phyloP scores from a whole-genome alignment of 2,329 filamentous ascomycete species.

The Pseudocercospora musae region DNA sequence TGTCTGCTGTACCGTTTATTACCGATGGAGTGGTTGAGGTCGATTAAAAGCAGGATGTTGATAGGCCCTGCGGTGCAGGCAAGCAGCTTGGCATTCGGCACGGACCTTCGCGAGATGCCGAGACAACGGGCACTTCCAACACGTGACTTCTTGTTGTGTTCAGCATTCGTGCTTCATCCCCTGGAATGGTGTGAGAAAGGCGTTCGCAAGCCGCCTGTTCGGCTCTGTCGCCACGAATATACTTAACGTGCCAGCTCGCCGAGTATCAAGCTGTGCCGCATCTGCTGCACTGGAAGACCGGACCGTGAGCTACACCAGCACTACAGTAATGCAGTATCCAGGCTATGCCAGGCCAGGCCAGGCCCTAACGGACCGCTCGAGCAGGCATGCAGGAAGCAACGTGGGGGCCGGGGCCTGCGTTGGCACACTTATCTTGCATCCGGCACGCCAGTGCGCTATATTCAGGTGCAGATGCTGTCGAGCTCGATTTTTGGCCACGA shows the following conservation, averaged over 20 bases:
- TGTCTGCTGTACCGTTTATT: background rate
- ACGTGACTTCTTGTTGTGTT: background rate
- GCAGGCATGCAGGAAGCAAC: conserved; percentile 5
- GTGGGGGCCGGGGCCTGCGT: background rate
- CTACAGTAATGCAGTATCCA: no score
- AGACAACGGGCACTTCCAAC: background rate
- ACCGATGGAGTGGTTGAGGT: background rate
- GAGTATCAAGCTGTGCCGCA: background rate
- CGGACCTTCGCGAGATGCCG: background rate
- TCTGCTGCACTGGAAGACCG: background rate
- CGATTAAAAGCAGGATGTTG: background rate
- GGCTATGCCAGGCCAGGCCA: no score
- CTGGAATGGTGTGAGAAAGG: background rate
- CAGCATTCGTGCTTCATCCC: background rate
- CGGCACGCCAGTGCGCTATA: background rate
- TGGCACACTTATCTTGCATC: background rate
- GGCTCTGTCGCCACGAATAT: background rate
- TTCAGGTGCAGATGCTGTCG: background rate
- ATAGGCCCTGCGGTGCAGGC: background rate
- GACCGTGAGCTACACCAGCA: conserved; percentile 1
- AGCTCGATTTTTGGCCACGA: conserved; percentile 3
- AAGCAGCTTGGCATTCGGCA: background rate
- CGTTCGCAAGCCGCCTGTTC: background rate
- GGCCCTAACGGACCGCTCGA: background rate
- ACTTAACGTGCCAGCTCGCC: background rate